Evolutionary conservation across 371 early-diverging fungal species (phyloP).

Genomic region (Nosema muscidifuracis): DNA sequence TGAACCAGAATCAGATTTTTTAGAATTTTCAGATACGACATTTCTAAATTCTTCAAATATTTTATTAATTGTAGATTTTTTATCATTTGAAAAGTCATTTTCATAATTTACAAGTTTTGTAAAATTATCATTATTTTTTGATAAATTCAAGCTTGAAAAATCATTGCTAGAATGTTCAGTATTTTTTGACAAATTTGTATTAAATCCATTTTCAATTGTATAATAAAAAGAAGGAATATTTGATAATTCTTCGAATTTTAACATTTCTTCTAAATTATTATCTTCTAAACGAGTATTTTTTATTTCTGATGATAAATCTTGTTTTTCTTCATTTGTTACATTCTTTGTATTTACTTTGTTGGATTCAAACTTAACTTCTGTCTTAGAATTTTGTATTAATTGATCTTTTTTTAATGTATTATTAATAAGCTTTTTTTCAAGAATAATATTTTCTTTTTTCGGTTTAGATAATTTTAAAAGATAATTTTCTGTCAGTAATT

Average conservation of each 20-base stretch:
- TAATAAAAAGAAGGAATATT: background rate
- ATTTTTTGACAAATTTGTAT: background rate
- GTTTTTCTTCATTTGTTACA: background rate
- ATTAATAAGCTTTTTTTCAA: too few relatives aligned
- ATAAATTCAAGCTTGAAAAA: background rate
- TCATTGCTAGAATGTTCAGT: constrained; percentile 1
- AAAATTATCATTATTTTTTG: background rate
- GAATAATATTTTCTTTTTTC: background rate
- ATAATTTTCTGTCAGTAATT: constrained; percentile 1
- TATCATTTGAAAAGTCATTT: background rate
- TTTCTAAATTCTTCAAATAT: background rate
- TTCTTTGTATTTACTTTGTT: too few relatives aligned
- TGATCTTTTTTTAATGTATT: background rate
- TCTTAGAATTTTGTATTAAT: background rate
- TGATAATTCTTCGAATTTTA: background rate
- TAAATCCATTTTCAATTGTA: background rate
- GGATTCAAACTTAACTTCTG: background rate
- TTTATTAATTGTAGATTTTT: background rate
- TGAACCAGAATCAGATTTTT: background rate
- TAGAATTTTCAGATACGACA: background rate
- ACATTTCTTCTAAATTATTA: constrained; percentile 7
- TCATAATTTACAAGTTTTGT: background rate
- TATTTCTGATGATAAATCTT: background rate
- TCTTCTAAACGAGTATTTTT: background rate
- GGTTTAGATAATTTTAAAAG: constrained; percentile 23